These are phyloP conservation scores for Suillus occidentalis DNA, from an alignment of 768 basidiomycete species.

Conservation along the genomic window DNA sequence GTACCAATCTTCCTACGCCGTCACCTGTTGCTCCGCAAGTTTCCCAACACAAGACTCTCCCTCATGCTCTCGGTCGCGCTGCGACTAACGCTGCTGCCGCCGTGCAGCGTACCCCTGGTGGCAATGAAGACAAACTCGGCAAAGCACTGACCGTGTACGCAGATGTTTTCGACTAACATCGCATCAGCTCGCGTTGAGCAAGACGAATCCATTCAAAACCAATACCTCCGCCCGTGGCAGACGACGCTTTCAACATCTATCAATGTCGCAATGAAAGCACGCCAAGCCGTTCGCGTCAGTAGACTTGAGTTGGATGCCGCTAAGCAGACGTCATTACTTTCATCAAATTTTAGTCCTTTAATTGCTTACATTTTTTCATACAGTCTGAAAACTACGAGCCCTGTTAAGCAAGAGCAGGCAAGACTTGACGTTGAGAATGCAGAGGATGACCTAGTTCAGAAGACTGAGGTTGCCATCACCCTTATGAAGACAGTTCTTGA, in stretches of 20 bases:
- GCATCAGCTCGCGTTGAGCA: constrained; percentile 78
- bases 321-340: constrained; percentile 69
- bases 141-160: constrained; percentile 80
- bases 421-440: constrained; percentile 90
- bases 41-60: constrained; percentile 90
- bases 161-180: constrained; percentile 80
- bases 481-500: constrained; percentile 98
- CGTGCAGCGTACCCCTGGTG: constrained; percentile 45
- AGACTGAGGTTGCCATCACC: constrained; percentile 95
- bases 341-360: neutral
- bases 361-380: constrained; percentile 6
- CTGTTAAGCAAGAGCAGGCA: constrained; percentile 86
- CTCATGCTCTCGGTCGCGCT: constrained; percentile 89
- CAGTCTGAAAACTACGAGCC: constrained; percentile 77
- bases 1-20: constrained; percentile 82
- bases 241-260: constrained; percentile 82
- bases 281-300: constrained; percentile 76
- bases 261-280: constrained; percentile 89
- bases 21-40: constrained; percentile 52
- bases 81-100: constrained; percentile 58
- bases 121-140: constrained; percentile 67
- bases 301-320: constrained; percentile 89
- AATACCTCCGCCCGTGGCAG: constrained; percentile 84
- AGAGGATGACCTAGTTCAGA: constrained; percentile 94
- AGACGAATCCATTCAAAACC: constrained; percentile 64